These are phyloP conservation scores for Starmerella sirachaensis DNA, from an alignment of 805 yeast genomes.

Conservation along the genomic window DNA sequence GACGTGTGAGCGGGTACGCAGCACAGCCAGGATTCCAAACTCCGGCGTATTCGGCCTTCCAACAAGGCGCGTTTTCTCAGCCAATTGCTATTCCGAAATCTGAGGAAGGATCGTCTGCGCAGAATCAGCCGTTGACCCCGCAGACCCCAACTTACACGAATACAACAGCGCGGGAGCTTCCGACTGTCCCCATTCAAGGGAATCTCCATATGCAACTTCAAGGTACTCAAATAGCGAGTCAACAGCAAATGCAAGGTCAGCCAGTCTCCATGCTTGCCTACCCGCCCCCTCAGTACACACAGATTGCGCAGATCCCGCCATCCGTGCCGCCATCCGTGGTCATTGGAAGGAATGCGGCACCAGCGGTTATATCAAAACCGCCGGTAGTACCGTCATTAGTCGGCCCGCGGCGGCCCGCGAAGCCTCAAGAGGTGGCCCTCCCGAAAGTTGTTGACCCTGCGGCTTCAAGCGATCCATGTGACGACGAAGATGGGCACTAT, in stretches of 20 bases:
- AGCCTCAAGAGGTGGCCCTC: slow-evolving; percentile 21
- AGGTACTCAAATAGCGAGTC: too few species aligned
- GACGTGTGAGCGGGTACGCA: slow-evolving; percentile 5
- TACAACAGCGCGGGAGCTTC: too few species aligned
- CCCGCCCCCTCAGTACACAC: slow-evolving; percentile 7
- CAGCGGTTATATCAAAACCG: background rate
- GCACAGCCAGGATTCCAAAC: background rate
- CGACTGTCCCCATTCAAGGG: too few species aligned
- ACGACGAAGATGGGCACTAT: slow-evolving; percentile 28
- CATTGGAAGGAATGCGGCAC: background rate
- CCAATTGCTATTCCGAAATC: background rate
- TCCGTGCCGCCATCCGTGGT: background rate
- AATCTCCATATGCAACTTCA: too few species aligned
- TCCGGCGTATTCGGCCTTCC: background rate
- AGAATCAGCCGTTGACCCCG: slow-evolving; percentile 11
- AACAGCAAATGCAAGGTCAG: too few species aligned
- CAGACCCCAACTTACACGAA: too few species aligned
- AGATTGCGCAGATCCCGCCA: background rate
- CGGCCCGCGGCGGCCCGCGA: slow-evolving; percentile 11
- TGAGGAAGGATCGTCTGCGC: too few species aligned
- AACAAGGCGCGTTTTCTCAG: background rate
- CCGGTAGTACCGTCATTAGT: background rate
- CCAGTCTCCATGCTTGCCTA: too few species aligned
- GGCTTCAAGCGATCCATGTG: slow-evolving; percentile 16
- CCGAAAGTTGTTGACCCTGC: slow-evolving; percentile 20